A percentile compares a stretch with the other conserved stretches of the same genome.
These are phyloP conservation scores for Alternaria gaisen DNA, from an alignment of 2,329 filamentous ascomycete species.

Conservation along the genomic window DNA sequence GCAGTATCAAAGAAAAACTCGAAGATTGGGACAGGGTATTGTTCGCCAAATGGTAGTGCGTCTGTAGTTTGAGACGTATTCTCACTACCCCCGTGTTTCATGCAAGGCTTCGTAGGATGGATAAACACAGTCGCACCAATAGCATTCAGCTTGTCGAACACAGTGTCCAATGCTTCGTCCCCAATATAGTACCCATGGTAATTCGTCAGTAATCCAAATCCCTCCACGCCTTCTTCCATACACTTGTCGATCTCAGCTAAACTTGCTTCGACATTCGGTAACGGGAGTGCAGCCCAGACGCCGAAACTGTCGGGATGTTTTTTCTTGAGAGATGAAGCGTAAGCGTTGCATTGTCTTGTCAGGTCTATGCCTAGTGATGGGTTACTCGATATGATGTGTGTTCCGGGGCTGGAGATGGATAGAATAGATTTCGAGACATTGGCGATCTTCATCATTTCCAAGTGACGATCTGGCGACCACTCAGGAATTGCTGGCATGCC, in stretches of 20 bases:
- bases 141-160: slow-evolving; percentile 60
- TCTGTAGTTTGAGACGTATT: slow-evolving; percentile 23
- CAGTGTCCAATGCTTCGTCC: slow-evolving; percentile 53
- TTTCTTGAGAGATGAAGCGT: slow-evolving; percentile 52
- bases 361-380: slow-evolving; percentile 48
- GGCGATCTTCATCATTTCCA: slow-evolving; percentile 60
- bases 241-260: slow-evolving; percentile 59
- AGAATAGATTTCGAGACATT: slow-evolving; percentile 63
- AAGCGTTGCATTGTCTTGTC: slow-evolving; percentile 54
- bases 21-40: slow-evolving; percentile 57
- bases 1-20: slow-evolving; percentile 66
- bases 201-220: slow-evolving; percentile 63
- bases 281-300: slow-evolving; percentile 63
- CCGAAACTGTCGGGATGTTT: slow-evolving; percentile 55
- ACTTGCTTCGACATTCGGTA: slow-evolving; percentile 59
- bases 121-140: slow-evolving; percentile 62
- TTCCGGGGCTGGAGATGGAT: slow-evolving; percentile 64
- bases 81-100: slow-evolving; percentile 24
- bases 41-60: slow-evolving; percentile 49
- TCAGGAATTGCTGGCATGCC: slow-evolving; percentile 60
- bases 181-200: slow-evolving; percentile 63
- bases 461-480: slow-evolving; percentile 59
- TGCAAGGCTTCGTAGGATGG: slow-evolving; percentile 63
- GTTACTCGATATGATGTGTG: slow-evolving; percentile 55
- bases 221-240: slow-evolving; percentile 58